Percentiles rank a stretch among this genome's conserved stretches.
Conservation (phyloP, 148 eudicot species). For the Heliamphora exappendiculata region DNA sequence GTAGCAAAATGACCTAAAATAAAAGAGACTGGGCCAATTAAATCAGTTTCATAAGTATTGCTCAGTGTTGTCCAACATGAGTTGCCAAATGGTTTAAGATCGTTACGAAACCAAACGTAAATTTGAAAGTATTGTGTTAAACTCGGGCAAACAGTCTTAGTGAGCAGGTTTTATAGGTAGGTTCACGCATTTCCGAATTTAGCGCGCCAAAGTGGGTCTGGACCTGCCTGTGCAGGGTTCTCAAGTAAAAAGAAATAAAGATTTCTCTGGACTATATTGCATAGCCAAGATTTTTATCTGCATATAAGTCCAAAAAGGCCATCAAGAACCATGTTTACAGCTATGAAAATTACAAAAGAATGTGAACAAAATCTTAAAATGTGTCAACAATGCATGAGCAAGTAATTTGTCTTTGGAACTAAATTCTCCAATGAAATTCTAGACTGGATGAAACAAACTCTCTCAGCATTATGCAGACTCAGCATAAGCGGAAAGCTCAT, state of each 20-base stretch:
- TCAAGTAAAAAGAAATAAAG: background rate
- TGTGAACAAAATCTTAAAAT: background rate
- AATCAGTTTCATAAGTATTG: too few relatives aligned
- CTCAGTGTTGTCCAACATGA: too few relatives aligned
- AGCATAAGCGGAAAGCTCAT: constrained; percentile 20
- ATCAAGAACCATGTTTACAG: background rate
- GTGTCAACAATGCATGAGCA: background rate
- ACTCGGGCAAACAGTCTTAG: too few relatives aligned
- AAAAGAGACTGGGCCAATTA: too few relatives aligned
- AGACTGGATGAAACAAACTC: background rate
- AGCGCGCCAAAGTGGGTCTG: too few relatives aligned
- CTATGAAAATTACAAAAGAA: background rate
- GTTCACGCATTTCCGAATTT: too few relatives aligned
- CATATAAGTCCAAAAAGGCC: background rate
- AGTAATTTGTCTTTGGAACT: background rate
- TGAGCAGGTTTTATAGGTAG: too few relatives aligned
- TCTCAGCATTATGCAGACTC: constrained; percentile 19
- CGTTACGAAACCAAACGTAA: too few relatives aligned
- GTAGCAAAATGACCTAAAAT: too few relatives aligned
- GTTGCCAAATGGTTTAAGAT: too few relatives aligned
- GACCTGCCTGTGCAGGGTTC: too few relatives aligned
- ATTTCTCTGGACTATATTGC: background rate
- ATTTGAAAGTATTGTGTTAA: too few relatives aligned
- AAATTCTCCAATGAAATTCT: background rate
- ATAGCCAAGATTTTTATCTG: background rate